Evolutionary conservation across 2,329 filamentous ascomycete genomes (phyloP).

Genomic region (Aspergillus brasiliensis): DNA sequence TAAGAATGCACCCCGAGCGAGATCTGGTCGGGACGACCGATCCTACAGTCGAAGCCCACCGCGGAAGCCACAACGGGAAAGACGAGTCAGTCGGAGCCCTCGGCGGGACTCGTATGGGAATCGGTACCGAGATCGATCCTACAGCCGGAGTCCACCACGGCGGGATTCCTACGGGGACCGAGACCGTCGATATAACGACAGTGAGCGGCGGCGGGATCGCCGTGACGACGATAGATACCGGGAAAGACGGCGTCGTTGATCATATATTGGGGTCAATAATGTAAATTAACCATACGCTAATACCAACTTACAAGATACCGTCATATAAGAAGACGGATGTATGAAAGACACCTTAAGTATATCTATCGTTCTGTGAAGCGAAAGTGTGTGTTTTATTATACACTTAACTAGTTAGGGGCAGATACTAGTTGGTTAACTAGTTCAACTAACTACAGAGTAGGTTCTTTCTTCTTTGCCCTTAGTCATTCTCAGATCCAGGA

Average conservation of each 20-base stretch:
- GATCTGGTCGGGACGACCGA: slow-evolving; percentile 22
- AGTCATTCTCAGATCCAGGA: background rate
- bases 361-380: background rate
- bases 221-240: slow-evolving; percentile 34
- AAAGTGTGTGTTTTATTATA: background rate
- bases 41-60: slow-evolving; percentile 52
- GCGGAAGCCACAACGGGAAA: slow-evolving; percentile 32
- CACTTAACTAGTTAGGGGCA: no score
- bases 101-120: slow-evolving; percentile 27
- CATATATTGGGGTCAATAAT: background rate
- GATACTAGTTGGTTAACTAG: no score
- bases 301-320: no score
- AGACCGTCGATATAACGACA: slow-evolving; percentile 40
- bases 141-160: slow-evolving; percentile 33
- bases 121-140: slow-evolving; percentile 43
- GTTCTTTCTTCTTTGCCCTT: background rate
- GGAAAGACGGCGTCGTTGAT: slow-evolving; percentile 28
- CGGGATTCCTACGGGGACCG: slow-evolving; percentile 35
- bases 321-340: no score
- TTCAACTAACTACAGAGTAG: no score
- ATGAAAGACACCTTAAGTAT: no score
- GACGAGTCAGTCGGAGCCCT: slow-evolving; percentile 34
- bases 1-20: slow-evolving; percentile 43
- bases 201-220: slow-evolving; percentile 30
- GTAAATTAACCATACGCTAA: no score